Base-by-base conservation (phyloP, 1,284 basidiomycete species). In the Malassezia obtusa region DNA sequence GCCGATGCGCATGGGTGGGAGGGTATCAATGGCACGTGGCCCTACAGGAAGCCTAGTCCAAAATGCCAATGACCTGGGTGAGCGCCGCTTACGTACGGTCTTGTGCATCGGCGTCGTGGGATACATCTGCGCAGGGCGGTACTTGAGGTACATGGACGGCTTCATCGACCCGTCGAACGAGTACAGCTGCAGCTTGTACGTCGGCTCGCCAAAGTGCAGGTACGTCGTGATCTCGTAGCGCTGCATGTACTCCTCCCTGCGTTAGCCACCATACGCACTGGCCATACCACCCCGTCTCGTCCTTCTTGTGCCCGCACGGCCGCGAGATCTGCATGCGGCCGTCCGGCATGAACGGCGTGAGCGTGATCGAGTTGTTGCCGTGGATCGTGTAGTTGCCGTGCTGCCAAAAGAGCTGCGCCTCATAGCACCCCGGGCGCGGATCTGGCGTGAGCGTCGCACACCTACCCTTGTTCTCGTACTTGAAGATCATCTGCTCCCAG, bases 401-500 rank as follows among this genome's bases (percentile, higher is more conserved):
- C 52, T 74, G 72, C 68, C 68, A 74, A 40, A 73, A 57, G 21
- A 74, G 60, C 37, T 67, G 60, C 7, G 59, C 59, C 30, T 57
- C 59, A 22, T 65, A 64, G 55, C 72, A 74, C 17, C 62, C 56
- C 3, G 68, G 71, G 28, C 64, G 60, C 11, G 52, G 36, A 7
- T 59, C 44, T 52, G 46, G 22, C n/a, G 33, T 28, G 32, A 30
- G 28, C 6, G 28, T 25, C 15, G 12, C 33, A 10, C 32, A 17
- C 38, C 7, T 40, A 40, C 38, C 15, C 5, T 14, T 24, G 7
- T n/a, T 40, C 17, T 40, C 22, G 22, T 67, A 68, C 45, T 65
- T 52, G 48, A 67, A 68, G 21, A 64, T n/a, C 5, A 68, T 62
- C 55, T 71, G 59, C 59, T 74, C 72, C 67, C 69, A 74, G 46